Evolutionary conservation across 345 rosid species (phyloP).

Genomic region (Stellera chamaejasme): DNA sequence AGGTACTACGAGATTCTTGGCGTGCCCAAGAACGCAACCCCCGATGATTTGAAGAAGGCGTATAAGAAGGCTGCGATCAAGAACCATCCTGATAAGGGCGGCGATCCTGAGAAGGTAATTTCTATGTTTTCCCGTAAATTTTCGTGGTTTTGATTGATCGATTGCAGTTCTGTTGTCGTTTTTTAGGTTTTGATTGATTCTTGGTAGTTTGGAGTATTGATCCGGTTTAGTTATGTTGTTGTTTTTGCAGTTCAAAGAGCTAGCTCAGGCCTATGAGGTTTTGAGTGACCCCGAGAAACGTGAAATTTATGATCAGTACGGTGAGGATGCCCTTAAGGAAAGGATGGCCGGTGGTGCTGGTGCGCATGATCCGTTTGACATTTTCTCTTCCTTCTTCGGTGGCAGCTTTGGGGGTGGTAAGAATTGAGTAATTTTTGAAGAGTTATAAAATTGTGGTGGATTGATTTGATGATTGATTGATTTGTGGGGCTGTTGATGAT

Average conservation of each 20-base stretch:
- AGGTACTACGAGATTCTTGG: constrained; percentile 84
- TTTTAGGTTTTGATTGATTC: constrained; percentile 11
- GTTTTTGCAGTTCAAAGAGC: constrained; percentile 81
- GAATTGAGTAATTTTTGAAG: neutral
- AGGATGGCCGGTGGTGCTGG: constrained; percentile 75
- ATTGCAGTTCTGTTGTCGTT: neutral
- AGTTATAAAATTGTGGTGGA: neutral
- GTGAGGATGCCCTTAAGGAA: constrained; percentile 94
- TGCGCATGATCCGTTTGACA: constrained; percentile 80
- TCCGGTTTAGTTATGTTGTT: neutral
- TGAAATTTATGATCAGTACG: constrained; percentile 77
- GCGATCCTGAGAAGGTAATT: constrained; percentile 86
- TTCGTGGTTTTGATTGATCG: neutral
- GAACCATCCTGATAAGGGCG: constrained; percentile 98
- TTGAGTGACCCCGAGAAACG: constrained; percentile 89
- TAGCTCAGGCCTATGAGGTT: constrained; percentile 87
- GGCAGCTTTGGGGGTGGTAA: constrained; percentile 66
- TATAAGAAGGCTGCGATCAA: constrained; percentile 85
- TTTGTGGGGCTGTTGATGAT: constrained; percentile 5
- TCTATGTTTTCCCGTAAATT: neutral
- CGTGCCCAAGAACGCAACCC: constrained; percentile 64
- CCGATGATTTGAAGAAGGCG: constrained; percentile 86
- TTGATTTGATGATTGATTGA: neutral
- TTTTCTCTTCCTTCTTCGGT: constrained; percentile 78
- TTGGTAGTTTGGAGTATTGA: neutral